phyloP scores from a whole-genome alignment of 495 filamentous ascomycete genomes.

The Immersiella caudata region DNA sequence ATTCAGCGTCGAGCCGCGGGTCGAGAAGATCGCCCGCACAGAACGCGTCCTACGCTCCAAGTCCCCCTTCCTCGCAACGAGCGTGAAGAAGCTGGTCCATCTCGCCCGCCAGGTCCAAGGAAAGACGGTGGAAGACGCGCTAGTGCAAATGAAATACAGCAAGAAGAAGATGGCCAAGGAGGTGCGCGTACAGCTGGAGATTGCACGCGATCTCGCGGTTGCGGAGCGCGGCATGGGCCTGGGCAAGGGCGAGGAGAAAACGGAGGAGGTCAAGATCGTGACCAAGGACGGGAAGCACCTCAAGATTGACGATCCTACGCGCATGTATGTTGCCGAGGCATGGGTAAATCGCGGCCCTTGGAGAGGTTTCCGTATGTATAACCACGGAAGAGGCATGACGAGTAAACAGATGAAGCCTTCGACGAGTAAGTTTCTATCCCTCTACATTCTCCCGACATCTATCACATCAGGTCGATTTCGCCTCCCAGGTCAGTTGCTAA shows the following conservation, averaged over 20 bases:
- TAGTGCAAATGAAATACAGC: conserved; percentile 92
- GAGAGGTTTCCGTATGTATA: conserved; percentile 57
- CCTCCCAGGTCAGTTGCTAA: conserved; percentile 17
- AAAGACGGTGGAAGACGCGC: conserved; percentile 89
- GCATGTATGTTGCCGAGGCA: conserved; percentile 84
- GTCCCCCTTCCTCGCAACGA: conserved; percentile 73
- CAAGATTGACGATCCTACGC: conserved; percentile 66
- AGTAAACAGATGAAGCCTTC: conserved; percentile 64
- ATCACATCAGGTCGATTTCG: too few relatives aligned
- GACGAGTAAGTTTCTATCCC: conserved; percentile 61
- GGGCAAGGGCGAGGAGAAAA: conserved; percentile 31
- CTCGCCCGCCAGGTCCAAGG: conserved; percentile 86
- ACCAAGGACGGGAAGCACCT: conserved; percentile 63
- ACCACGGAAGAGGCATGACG: conserved; percentile 69
- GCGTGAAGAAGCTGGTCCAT: conserved; percentile 82
- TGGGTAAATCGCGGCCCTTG: conserved; percentile 79
- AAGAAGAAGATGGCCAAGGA: conserved; percentile 90
- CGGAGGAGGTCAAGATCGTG: conserved; percentile 42
- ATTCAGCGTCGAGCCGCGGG: conserved; percentile 66
- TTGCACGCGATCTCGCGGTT: conserved; percentile 76
- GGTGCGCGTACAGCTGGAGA: conserved; percentile 72
- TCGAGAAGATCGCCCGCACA: conserved; percentile 65
- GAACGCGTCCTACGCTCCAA: conserved; percentile 70
- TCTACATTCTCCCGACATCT: not conserved
- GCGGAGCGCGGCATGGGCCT: conserved; percentile 83